These are phyloP conservation scores for Lentinula edodes DNA, from an alignment of 768 basidiomycete genomes.

Conservation along the genomic window DNA sequence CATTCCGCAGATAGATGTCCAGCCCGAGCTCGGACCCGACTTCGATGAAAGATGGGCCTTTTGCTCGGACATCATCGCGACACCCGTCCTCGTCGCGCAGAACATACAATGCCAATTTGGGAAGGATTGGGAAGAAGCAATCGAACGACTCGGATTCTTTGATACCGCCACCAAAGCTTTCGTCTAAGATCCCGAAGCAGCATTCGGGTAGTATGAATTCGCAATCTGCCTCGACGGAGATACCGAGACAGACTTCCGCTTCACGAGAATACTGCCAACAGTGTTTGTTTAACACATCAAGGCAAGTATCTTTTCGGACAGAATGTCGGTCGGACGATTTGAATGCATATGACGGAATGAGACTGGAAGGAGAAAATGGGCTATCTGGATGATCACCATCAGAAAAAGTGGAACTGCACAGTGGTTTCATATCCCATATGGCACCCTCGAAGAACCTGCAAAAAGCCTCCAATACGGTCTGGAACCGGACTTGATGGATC, in stretches of 20 bases:
- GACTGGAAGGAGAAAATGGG: neutral
- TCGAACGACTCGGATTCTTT: constrained; percentile 38
- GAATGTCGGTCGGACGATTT: neutral
- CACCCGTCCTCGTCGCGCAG: constrained; percentile 28
- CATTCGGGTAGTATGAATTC: constrained; percentile 52
- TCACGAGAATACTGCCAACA: constrained; percentile 41
- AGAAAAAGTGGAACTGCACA: constrained; percentile 8
- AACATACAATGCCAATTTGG: constrained; percentile 49
- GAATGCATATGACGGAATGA: neutral
- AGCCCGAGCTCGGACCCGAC: constrained; percentile 44
- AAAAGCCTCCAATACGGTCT: constrained; percentile 7
- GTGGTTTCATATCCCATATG: constrained; percentile 5
- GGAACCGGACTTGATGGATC: constrained; percentile 3
- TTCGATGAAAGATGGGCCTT: constrained; percentile 31
- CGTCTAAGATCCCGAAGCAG: constrained; percentile 50
- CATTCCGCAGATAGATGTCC: constrained; percentile 58
- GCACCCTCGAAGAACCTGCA: constrained; percentile 22
- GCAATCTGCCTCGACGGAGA: constrained; percentile 44
- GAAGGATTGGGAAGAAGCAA: constrained; percentile 51
- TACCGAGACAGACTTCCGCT: constrained; percentile 49
- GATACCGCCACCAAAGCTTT: constrained; percentile 29
- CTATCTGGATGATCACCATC: constrained; percentile 8
- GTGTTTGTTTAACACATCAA: constrained; percentile 30
- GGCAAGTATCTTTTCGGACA: neutral
- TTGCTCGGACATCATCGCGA: constrained; percentile 8